Evolutionary conservation across 805 yeast genomes (phyloP), one percentile per base, ranked within the genome.

Genomic region (Sporopachydermia quercuum): DNA sequence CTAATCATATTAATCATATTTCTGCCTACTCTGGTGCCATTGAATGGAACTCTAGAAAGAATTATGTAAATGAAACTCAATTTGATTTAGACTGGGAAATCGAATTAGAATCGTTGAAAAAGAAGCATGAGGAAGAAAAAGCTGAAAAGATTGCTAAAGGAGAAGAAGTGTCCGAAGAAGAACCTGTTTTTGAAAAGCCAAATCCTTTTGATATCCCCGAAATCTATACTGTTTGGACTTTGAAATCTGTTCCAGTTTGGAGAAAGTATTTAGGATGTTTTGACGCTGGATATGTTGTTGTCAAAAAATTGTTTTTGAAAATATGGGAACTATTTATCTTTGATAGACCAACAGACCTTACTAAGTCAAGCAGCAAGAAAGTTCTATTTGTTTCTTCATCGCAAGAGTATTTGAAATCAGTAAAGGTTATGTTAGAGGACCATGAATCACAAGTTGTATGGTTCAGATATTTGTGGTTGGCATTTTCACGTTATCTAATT

Each of bases 391-490:
- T 51, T 34, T 19, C 49, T 4, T 34, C 44, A 18, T 44, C 41
- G 42, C 30, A 36, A 36, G 49, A 46, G 40, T 49, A 46, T 38
- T 60, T 47, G 55, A 61, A 15, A 11, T 52, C 69, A 3, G 64
- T 76, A 40, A 68, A 79, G 0, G 81, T 94, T 3, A 85, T 89
- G 95, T 61, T 77, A 2, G 66, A 67, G 46, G 94, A 81, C 2
- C 97, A 91, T 58, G 66, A 66, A 45, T 75, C 94, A 2, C 98
- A 91, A 56, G 82, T 91, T 82, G 87, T 80, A 5, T 89, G 96
- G 96, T 91, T 79, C 56, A 68, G 98, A 47, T 82, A 81, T 62
- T 78, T 85, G 1, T 91, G 96, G 96, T 63, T 91, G 53, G 43
- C 71, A 4, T 57, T 77, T 40, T 79, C 94, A 43, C 66, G 87